phyloP scores from a whole-genome alignment of 2,329 filamentous ascomycete genomes.

The Pyrenophora seminiperda region DNA sequence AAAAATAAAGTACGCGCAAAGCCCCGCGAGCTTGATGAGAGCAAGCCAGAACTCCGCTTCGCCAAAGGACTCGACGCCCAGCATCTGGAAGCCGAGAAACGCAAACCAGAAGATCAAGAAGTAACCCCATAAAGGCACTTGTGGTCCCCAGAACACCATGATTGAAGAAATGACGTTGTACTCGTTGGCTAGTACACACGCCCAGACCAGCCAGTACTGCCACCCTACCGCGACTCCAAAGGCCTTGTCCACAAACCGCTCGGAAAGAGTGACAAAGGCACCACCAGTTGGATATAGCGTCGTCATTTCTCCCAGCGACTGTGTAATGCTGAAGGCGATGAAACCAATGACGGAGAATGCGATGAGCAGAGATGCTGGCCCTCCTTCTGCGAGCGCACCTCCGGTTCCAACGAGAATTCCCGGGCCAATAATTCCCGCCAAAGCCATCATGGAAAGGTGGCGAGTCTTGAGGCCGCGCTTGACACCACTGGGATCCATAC shows the following conservation, averaged over 20 bases:
- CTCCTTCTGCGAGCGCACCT: constrained; percentile 69
- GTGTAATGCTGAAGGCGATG: constrained; percentile 70
- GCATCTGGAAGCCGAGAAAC: constrained; percentile 48
- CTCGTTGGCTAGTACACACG: constrained; percentile 69
- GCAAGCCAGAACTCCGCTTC: constrained; percentile 53
- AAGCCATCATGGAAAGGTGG: constrained; percentile 64
- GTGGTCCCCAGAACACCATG: constrained; percentile 67
- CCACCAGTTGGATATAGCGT: constrained; percentile 74
- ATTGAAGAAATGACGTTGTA: constrained; percentile 73
- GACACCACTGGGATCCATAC: constrained; percentile 66
- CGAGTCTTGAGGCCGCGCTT: constrained; percentile 72
- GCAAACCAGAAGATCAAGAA: constrained; percentile 51
- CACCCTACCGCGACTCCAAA: constrained; percentile 38
- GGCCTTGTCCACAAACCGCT: constrained; percentile 59
- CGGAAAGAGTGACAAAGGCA: constrained; percentile 71
- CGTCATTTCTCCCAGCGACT: constrained; percentile 74
- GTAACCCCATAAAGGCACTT: constrained; percentile 49
- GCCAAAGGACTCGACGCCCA: constrained; percentile 50
- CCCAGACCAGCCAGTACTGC: constrained; percentile 62
- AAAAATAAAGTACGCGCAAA: constrained; percentile 50
- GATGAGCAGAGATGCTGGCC: constrained; percentile 73
- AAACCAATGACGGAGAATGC: constrained; percentile 76
- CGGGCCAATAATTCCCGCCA: constrained; percentile 65
- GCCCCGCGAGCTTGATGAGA: constrained; percentile 46
- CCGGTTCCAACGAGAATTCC: constrained; percentile 75